Evolutionary conservation across 345 rosid genomes (phyloP), one percentile per base, ranked within the genome.

Genomic region (Eucalyptus sideroxylon): DNA sequence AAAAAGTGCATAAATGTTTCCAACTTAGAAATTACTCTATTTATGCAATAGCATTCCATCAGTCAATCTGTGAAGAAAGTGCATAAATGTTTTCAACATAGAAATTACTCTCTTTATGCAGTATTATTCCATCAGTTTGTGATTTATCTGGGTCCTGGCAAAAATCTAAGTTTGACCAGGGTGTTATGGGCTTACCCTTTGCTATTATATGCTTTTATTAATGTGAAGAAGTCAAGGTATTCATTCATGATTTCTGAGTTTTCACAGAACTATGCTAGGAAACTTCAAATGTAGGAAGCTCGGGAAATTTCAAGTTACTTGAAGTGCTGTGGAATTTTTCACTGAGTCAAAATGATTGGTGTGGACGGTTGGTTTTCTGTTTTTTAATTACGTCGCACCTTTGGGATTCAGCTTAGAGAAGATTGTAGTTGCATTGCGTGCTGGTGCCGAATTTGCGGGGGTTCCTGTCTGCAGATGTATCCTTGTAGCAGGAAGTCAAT

Each of bases 401-500:
- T 16, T 50, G 53, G 81, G 45, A 67, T 77, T 60, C 93, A 96
- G 99, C 90, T 90, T 95, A 89, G 95, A 94, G 90, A 98, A 95
- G 90, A 94, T 97, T 86, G 96, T 96, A 47, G 95, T 94, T 89
- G 95, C 99, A 86, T 89, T 98, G 92, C 98, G 98, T 90, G 98
- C 98, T 12, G 99, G 97, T 44, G 98, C 99, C 26, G 99, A 98
- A 87, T 92, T 92, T 88, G 93, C 93, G 8, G 98, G 93, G 88
- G 90, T 93, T 21, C 95, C 95, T 47, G 93, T 96, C 67, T 55
- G 51, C n/a, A 92, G 93, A 82, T 98, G 99, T 90, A 91, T 98
- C 88, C 99, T 98, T 89, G 88, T 98, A 89, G 96, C 98, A 27
- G 99, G 99, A 91, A 96, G 97, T 91, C 95, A 95, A 89, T 87